These are phyloP conservation scores for Ogataea neopini DNA, from an alignment of 805 yeast species.

Conservation along the genomic window DNA sequence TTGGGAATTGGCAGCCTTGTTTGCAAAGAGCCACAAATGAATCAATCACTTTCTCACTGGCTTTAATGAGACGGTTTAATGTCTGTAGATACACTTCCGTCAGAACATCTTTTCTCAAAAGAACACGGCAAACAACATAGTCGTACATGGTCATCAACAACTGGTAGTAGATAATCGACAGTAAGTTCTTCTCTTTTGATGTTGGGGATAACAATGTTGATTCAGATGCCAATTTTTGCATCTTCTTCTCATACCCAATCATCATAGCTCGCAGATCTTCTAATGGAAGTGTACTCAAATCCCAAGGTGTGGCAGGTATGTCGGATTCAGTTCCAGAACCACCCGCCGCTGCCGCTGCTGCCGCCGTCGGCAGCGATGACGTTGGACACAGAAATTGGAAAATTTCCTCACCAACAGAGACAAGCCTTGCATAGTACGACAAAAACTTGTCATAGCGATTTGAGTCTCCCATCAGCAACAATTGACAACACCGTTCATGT, in stretches of 20 bases:
- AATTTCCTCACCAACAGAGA: constrained; percentile 53
- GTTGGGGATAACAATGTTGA: constrained; percentile 38
- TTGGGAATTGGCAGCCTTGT: constrained; percentile 45
- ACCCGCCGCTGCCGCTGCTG: constrained; percentile 14
- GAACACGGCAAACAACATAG: constrained; percentile 46
- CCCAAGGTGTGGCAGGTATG: not conserved
- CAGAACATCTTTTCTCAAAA: constrained; percentile 32
- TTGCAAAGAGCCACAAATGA: constrained; percentile 44
- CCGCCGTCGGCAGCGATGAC: constrained; percentile 16
- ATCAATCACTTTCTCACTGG: constrained; percentile 47
- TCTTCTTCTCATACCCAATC: constrained; percentile 41
- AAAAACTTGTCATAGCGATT: constrained; percentile 42
- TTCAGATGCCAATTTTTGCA: constrained; percentile 42
- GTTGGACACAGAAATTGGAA: constrained; percentile 41
- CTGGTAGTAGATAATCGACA: constrained; percentile 51
- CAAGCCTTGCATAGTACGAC: constrained; percentile 45
- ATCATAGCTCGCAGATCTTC: constrained; percentile 34
- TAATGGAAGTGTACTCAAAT: constrained; percentile 17
- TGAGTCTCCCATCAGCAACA: constrained; percentile 39
- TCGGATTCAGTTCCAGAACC: not conserved
- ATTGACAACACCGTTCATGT: constrained; percentile 41
- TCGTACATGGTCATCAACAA: constrained; percentile 53
- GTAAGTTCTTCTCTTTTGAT: constrained; percentile 40
- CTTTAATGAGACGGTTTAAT: constrained; percentile 42
- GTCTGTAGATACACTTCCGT: constrained; percentile 40